Conservation (phyloP, 192 early-diverging fungal genomes). For the Podila horticola region DNA sequence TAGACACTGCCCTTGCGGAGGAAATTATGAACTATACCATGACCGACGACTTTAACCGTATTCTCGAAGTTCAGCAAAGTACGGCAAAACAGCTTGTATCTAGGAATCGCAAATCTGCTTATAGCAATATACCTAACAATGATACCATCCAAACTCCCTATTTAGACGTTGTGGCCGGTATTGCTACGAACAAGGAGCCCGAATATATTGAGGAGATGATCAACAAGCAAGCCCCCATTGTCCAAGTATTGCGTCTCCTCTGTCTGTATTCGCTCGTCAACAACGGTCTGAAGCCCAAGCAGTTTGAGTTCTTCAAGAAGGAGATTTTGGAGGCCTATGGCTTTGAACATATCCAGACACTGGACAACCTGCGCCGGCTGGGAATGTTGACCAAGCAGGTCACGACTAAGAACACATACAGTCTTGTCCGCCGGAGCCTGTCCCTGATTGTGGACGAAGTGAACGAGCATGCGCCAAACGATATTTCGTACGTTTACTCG, state of each 20-base stretch:
- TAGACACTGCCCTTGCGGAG: constrained; percentile 86
- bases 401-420: constrained; percentile 59
- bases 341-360: constrained; percentile 86
- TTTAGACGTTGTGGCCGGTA: constrained; percentile 78
- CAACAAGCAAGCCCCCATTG: constrained; percentile 74
- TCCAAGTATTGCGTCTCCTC: constrained; percentile 82
- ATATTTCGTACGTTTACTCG: constrained; percentile 93
- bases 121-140: background rate
- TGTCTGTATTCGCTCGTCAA: constrained; percentile 87
- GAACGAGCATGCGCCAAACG: constrained; percentile 85
- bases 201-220: constrained; percentile 93
- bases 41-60: constrained; percentile 82
- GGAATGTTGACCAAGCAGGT: constrained; percentile 71
- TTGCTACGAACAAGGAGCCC: constrained; percentile 67
- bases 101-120: background rate
- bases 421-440: constrained; percentile 73
- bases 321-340: constrained; percentile 94
- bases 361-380: constrained; percentile 78
- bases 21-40: constrained; percentile 82
- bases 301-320: constrained; percentile 82
- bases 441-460: constrained; percentile 89
- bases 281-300: constrained; percentile 85
- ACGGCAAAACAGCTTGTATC: no score
- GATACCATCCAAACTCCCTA: constrained; percentile 20
- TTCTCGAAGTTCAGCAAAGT: constrained; percentile 94